These are phyloP conservation scores for Myxozyma melibiosi DNA, from an alignment of 805 yeast species.

Conservation along the genomic window DNA sequence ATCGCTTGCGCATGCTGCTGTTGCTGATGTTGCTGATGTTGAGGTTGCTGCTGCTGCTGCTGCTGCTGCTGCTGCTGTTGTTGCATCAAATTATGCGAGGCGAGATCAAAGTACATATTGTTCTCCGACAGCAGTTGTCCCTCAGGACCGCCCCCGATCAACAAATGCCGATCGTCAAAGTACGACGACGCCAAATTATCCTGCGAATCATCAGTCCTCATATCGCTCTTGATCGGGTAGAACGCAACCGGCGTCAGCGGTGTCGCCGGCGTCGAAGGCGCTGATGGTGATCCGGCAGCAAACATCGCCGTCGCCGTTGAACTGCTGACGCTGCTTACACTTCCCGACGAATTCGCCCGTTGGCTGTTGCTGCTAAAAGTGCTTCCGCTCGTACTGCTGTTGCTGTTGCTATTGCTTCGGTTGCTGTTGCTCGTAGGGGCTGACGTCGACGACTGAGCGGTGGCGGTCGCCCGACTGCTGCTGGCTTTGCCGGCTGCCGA, in stretches of 20 bases:
- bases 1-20: constrained; percentile 2
- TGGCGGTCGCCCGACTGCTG: too few relatives aligned
- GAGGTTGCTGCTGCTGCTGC: not conserved
- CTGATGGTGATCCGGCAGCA: not conserved
- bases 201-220: not conserved
- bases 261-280: constrained; percentile 11
- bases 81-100: not conserved
- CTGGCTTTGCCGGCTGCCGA: not conserved
- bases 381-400: too few relatives aligned
- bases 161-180: not conserved
- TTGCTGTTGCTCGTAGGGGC: too few relatives aligned
- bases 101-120: not conserved
- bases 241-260: constrained; percentile 8
- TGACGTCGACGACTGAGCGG: not conserved
- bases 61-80: not conserved
- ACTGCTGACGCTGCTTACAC: not conserved
- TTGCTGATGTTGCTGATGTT: constrained; percentile 1
- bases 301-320: not conserved
- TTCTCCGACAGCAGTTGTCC: not conserved
- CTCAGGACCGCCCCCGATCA: not conserved
- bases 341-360: constrained; percentile 6
- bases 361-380: too few relatives aligned
- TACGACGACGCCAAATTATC: not conserved
- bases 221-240: not conserved
- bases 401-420: too few relatives aligned